Evolutionary conservation across 306 rosid species (phyloP).

Genomic region (Pterocarpus macrocarpus): DNA sequence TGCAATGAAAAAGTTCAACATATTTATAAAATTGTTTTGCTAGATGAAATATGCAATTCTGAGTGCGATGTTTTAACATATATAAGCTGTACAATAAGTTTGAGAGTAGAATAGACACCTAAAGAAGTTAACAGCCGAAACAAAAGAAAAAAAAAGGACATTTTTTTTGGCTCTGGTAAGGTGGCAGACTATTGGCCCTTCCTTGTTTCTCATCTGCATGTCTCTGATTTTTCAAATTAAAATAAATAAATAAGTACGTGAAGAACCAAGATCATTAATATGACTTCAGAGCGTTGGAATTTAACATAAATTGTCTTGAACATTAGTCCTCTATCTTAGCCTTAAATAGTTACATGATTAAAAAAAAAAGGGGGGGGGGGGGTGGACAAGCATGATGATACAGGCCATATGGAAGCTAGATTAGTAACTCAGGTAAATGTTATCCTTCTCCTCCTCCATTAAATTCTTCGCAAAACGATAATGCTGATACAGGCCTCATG

Average conservation of each 20-base stretch:
- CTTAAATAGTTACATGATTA: neutral
- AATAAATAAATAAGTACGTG: neutral
- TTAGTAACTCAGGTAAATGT: neutral
- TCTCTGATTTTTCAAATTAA: neutral
- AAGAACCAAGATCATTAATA: neutral
- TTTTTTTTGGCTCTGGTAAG: too few species aligned
- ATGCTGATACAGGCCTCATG: neutral
- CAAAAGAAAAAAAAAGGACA: too few species aligned
- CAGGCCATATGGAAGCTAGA: neutral
- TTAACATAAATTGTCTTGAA: neutral
- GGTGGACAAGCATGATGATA: neutral
- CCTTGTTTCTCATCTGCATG: too few species aligned
- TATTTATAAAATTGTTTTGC: neutral
- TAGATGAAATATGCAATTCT: neutral
- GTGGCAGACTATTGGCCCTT: too few species aligned
- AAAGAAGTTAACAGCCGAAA: too few species aligned
- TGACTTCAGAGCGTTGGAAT: neutral
- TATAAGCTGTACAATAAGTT: neutral
- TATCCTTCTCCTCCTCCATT: neutral
- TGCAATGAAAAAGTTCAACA: constrained; percentile 9
- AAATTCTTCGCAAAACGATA: neutral
- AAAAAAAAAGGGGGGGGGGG: too few species aligned
- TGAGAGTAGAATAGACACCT: too few species aligned
- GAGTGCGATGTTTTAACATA: neutral
- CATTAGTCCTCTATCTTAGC: neutral